Evolutionary conservation across 2,329 filamentous ascomycete species (phyloP), one percentile per base, ranked within the genome.

Genomic region (Trichoderma harzianum): DNA sequence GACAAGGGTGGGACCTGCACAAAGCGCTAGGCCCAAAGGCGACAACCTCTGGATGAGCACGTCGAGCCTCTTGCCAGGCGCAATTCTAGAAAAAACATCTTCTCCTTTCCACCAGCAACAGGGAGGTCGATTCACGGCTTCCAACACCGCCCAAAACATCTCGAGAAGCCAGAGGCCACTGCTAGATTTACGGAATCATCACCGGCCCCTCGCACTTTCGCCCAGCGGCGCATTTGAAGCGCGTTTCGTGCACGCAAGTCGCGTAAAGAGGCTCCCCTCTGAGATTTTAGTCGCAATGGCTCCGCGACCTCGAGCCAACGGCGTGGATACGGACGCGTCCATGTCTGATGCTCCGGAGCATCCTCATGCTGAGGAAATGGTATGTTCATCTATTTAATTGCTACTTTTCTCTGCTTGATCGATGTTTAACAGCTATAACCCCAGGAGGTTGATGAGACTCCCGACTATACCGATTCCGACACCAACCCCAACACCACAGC

Each of bases 401-500:
- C 18, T 11, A 7, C 8, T 21, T 21, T n/a, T 34, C n/a, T 21
- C 57, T 10, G 5, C 30, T 61, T 14, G 55, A 24, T 58, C 28
- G 55, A 71, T 51, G 34, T 47, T 36, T 53, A 43, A 32, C 66
- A 21, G 64, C 53, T 36, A 18, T 51, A 5, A 26, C 39, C n/a
- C 28, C 32, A 87, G 89, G 87, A 90, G 65, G 85, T 90, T 53
- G 89, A 91, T 75, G 89, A 91, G 76, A 91, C 89, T 7, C 88
- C 89, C 62, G 89, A 91, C 76, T 90, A 88, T 77, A 89, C 88
- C 72, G 89, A 91, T 74, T 90, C 89, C 11, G 89, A 91, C 76
- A 90, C 89, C 21, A 90, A 91, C 74, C 88, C 88, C 11, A 91
- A 91, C 76, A 91, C 89, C 14, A 90, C 89, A 64, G 93, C 93